A percentile compares a stretch with the other conserved stretches of the same genome.
Evolutionary conservation across 257 asterid genomes (phyloP).

Genomic region (Primulina tabacum): DNA sequence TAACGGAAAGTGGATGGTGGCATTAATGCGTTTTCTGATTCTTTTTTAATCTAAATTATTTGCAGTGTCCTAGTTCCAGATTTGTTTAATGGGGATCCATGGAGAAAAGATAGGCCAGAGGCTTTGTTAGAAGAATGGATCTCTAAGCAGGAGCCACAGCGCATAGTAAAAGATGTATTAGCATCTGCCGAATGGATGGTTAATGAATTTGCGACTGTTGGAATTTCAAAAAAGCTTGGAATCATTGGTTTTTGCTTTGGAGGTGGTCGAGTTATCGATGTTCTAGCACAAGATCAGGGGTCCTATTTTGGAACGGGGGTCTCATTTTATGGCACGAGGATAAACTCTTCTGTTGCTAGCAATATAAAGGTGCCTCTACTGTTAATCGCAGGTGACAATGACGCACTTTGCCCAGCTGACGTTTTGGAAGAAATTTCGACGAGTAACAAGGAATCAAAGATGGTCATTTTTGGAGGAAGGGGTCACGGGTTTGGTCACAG

Average conservation of each 20-base stretch:
- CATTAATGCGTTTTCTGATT: not conserved
- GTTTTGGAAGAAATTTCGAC: slow-evolving; percentile 38
- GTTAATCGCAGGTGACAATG: slow-evolving; percentile 57
- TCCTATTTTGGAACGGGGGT: slow-evolving; percentile 65
- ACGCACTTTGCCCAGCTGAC: slow-evolving; percentile 50
- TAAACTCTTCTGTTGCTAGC: slow-evolving; percentile 39
- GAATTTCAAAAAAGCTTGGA: slow-evolving; percentile 72
- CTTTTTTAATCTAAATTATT: slow-evolving; percentile 13
- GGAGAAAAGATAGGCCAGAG: slow-evolving; percentile 55
- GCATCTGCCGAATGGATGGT: slow-evolving; percentile 65
- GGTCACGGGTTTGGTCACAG: slow-evolving; percentile 73
- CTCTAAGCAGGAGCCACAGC: slow-evolving; percentile 32
- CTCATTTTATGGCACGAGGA: slow-evolving; percentile 68
- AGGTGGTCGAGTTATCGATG: slow-evolving; percentile 63
- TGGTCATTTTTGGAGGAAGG: slow-evolving; percentile 45
- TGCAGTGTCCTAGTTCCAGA: slow-evolving; percentile 85
- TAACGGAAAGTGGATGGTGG: not conserved
- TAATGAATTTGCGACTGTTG: slow-evolving; percentile 55
- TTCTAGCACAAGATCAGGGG: slow-evolving; percentile 58
- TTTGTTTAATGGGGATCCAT: slow-evolving; percentile 64
- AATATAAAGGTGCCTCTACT: slow-evolving; percentile 53
- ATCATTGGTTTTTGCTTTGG: slow-evolving; percentile 75
- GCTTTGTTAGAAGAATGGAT: slow-evolving; percentile 52
- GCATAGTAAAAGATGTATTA: slow-evolving; percentile 40
- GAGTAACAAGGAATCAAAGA: slow-evolving; percentile 36